These are phyloP conservation scores for Phellopilus nigrolimitatus DNA, from an alignment of 1,284 basidiomycete genomes.

Conservation along the genomic window DNA sequence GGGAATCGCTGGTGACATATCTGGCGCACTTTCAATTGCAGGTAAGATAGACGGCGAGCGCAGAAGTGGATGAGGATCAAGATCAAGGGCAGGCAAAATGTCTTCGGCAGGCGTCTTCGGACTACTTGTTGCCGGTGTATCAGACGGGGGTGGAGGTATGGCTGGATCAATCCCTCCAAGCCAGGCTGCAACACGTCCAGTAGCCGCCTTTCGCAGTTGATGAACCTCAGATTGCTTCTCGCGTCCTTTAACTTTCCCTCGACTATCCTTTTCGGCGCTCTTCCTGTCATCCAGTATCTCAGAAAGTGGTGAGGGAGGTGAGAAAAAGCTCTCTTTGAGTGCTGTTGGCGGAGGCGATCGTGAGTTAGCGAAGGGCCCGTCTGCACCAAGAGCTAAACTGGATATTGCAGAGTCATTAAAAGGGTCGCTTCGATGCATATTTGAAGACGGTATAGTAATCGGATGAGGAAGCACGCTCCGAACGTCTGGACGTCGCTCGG, in stretches of 20 bases:
- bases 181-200: conserved; percentile 74
- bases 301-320: conserved; percentile 20
- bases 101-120: conserved; percentile 25
- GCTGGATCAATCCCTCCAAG: conserved; percentile 56
- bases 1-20: conserved; percentile 1
- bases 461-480: conserved; percentile 39
- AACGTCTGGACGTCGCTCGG: conserved; percentile 38
- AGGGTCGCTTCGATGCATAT: conserved; percentile 32
- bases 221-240: conserved; percentile 33
- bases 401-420: conserved; percentile 70
- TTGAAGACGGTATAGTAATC: conserved; percentile 39
- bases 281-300: conserved; percentile 27
- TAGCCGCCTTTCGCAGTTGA: conserved; percentile 46
- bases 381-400: conserved; percentile 62
- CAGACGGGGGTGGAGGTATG: conserved; percentile 33
- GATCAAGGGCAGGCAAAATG: conserved; percentile 27
- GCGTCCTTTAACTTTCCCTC: conserved; percentile 20
- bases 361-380: conserved; percentile 10
- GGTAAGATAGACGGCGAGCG: conserved; percentile 5
- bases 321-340: conserved; percentile 25
- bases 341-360: conserved; percentile 22
- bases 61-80: conserved; percentile 22
- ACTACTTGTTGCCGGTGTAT: conserved; percentile 24
- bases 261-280: conserved; percentile 21
- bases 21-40: neutral